Conservation (phyloP, 1,284 basidiomycete genomes). For the Sutorius eximius region DNA sequence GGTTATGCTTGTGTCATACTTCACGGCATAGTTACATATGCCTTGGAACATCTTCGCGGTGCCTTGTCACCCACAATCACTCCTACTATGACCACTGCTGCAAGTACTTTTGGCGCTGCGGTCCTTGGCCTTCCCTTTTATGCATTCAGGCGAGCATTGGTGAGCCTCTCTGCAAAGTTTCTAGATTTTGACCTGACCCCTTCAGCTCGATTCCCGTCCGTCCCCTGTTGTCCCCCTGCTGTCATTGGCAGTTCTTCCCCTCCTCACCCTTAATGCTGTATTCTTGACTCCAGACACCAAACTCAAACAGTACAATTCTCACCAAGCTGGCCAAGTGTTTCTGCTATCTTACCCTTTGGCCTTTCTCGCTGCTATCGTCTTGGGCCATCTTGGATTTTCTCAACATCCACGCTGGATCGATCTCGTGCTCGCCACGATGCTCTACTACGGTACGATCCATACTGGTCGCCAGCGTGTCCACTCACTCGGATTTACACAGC, state of each 20-base stretch:
- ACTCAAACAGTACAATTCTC: constrained; percentile 46
- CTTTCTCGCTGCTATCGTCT: constrained; percentile 43
- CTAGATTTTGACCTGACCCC: constrained; percentile 7
- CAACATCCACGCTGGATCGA: constrained; percentile 57
- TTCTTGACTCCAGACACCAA: constrained; percentile 56
- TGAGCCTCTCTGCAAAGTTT: constrained; percentile 36
- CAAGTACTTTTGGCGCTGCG: constrained; percentile 61
- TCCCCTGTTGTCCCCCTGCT: constrained; percentile 48
- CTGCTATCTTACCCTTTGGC: constrained; percentile 53
- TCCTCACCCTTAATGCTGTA: constrained; percentile 58
- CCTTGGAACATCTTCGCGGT: constrained; percentile 59
- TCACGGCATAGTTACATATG: constrained; percentile 57
- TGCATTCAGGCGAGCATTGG: constrained; percentile 54
- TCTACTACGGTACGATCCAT: constrained; percentile 56
- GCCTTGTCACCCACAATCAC: constrained; percentile 58
- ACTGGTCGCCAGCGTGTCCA: not conserved
- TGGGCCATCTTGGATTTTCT: constrained; percentile 56
- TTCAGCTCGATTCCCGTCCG: constrained; percentile 40
- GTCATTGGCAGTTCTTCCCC: constrained; percentile 56
- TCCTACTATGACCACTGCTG: constrained; percentile 50
- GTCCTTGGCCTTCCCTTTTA: constrained; percentile 64
- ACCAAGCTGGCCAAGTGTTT: constrained; percentile 53
- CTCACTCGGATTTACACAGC: constrained; percentile 40
- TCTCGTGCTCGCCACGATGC: constrained; percentile 46
- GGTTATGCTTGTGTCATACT: constrained; percentile 64